Conservation (phyloP, 306 rosid genomes). For the Benincasa hispida region DNA sequence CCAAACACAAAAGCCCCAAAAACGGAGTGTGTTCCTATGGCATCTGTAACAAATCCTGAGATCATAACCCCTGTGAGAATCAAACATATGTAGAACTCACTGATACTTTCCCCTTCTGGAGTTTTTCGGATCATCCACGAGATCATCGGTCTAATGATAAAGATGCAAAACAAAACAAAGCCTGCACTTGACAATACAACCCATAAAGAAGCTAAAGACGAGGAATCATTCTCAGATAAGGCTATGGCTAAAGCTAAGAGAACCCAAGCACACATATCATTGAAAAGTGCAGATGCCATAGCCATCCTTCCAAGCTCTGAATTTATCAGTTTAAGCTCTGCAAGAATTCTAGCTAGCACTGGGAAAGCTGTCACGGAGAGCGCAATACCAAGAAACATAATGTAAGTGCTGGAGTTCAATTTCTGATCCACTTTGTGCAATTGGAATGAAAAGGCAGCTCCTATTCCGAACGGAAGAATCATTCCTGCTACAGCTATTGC, state of each 20-base stretch:
- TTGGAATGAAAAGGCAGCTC: constrained; percentile 22
- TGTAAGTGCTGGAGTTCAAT: constrained; percentile 8
- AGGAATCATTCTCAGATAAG: constrained; percentile 32
- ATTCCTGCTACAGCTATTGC: constrained; percentile 53
- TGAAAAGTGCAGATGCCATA: constrained; percentile 52
- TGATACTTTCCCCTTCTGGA: constrained; percentile 74
- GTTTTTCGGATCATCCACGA: constrained; percentile 49
- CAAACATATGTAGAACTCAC: constrained; percentile 59
- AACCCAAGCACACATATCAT: constrained; percentile 81
- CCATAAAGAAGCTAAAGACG: constrained; percentile 62
- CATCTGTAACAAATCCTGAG: constrained; percentile 80
- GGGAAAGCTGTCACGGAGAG: constrained; percentile 75
- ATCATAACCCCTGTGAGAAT: constrained; percentile 87
- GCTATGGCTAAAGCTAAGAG: constrained; percentile 76
- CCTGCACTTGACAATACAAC: constrained; percentile 50
- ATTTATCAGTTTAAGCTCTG: constrained; percentile 67
- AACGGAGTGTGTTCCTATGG: constrained; percentile 82
- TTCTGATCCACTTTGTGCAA: background rate
- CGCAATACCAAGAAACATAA: constrained; percentile 60
- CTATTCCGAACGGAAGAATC: constrained; percentile 50
- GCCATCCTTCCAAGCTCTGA: constrained; percentile 67
- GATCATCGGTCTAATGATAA: constrained; percentile 45
- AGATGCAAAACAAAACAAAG: constrained; percentile 43
- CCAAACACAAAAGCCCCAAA: constrained; percentile 94
- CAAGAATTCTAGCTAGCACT: constrained; percentile 59